Conservation (phyloP, 2,329 filamentous ascomycete species). For the Penicillium sp. region DNA sequence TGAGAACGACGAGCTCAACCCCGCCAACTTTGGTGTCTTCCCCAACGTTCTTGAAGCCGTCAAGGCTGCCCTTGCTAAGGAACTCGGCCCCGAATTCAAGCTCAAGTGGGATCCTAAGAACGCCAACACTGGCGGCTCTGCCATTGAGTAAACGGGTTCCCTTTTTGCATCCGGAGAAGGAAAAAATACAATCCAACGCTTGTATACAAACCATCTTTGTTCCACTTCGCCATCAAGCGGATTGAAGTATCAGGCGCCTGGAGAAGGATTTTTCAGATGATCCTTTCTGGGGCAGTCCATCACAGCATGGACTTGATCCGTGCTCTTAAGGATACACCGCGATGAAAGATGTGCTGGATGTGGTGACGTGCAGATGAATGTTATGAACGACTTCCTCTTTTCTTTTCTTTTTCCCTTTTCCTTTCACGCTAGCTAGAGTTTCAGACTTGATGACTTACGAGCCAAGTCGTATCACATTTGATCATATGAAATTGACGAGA, state of each 20-base stretch:
- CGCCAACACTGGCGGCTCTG: constrained; percentile 57
- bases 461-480: neutral
- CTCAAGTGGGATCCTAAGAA: constrained; percentile 69
- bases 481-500: neutral
- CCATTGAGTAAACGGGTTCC: constrained; percentile 48
- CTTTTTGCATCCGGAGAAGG: constrained; percentile 10
- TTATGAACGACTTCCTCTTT: neutral
- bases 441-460: neutral
- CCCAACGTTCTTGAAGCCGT: constrained; percentile 68
- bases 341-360: neutral
- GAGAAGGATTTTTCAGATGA: neutral
- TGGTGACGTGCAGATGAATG: neutral
- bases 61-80: constrained; percentile 61
- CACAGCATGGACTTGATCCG: neutral
- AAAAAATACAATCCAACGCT: neutral
- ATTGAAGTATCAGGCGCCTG: neutral
- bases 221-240: neutral
- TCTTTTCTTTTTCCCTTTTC: neutral
- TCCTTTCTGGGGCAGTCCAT: neutral
- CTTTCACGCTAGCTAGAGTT: neutral
- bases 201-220: neutral
- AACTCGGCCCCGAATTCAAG: constrained; percentile 68
- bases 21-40: constrained; percentile 73
- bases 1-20: constrained; percentile 71
- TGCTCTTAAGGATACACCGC: neutral